These are phyloP conservation scores for Tulasnella sp. DNA, from an alignment of 768 basidiomycete genomes.

Conservation along the genomic window DNA sequence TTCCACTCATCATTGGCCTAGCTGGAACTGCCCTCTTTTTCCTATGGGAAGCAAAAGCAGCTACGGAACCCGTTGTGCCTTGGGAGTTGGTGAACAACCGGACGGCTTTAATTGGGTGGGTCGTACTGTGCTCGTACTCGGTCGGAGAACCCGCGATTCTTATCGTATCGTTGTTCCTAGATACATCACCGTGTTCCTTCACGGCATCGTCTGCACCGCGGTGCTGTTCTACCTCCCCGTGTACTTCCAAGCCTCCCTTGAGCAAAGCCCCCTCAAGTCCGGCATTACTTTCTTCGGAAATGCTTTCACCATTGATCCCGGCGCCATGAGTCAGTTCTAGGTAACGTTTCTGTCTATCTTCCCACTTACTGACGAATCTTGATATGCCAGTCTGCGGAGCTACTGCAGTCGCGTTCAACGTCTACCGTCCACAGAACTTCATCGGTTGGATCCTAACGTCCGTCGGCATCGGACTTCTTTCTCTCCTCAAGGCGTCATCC, in stretches of 20 bases:
- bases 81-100: slow-evolving; percentile 30
- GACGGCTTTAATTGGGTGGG: slow-evolving; percentile 31
- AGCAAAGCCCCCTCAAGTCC: slow-evolving; percentile 32
- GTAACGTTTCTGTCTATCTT: background rate
- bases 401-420: slow-evolving; percentile 31
- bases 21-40: slow-evolving; percentile 26
- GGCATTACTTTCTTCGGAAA: slow-evolving; percentile 37
- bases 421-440: slow-evolving; percentile 36
- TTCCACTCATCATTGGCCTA: slow-evolving; percentile 37
- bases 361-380: background rate
- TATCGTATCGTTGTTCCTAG: slow-evolving; percentile 7
- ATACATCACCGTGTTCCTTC: slow-evolving; percentile 27
- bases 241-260: slow-evolving; percentile 34
- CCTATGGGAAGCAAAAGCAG: background rate
- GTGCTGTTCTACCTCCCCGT: slow-evolving; percentile 26
- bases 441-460: slow-evolving; percentile 34
- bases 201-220: slow-evolving; percentile 19
- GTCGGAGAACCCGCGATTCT: background rate
- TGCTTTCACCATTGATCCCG: slow-evolving; percentile 36
- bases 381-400: slow-evolving; percentile 30
- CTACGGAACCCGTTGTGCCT: slow-evolving; percentile 22
- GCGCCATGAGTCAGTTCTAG: slow-evolving; percentile 29
- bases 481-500: background rate
- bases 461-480: slow-evolving; percentile 34
- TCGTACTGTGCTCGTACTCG: background rate